phyloP scores from a whole-genome alignment of 2,329 filamentous ascomycete species.

The Xylaria sp. region DNA sequence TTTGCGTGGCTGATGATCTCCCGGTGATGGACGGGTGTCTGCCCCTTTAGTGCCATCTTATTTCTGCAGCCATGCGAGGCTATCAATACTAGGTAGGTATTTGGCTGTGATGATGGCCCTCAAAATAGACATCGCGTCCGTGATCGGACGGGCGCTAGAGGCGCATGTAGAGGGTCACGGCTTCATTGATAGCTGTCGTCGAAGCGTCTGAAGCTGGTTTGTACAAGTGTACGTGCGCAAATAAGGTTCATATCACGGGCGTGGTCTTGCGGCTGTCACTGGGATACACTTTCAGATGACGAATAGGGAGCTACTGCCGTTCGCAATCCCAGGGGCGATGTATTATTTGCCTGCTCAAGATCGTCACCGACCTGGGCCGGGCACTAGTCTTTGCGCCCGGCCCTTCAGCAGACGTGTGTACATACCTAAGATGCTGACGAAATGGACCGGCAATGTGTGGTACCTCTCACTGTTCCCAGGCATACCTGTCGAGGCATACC shows the following conservation, averaged over 20 bases:
- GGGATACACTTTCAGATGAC: not conserved
- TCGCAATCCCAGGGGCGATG: no score
- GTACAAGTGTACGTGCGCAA: not conserved
- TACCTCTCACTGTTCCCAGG: not conserved
- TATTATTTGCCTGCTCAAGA: not conserved
- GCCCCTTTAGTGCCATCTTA: not conserved
- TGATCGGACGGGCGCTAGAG: not conserved
- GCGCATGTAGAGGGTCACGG: not conserved
- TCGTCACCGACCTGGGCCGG: no score
- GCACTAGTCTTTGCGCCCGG: not conserved
- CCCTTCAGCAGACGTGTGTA: not conserved
- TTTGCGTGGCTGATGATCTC: not conserved
- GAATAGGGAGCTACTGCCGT: not conserved
- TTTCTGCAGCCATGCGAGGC: constrained; percentile 3
- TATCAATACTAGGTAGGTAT: not conserved
- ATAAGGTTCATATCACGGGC: not conserved
- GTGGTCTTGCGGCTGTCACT: not conserved
- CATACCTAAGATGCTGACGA: not conserved
- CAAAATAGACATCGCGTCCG: not conserved
- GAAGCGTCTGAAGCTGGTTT: no score
- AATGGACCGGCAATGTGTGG: not conserved
- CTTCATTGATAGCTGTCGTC: no score
- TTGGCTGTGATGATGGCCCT: not conserved
- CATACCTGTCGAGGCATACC: no score
- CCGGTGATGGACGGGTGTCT: not conserved